phyloP scores from a whole-genome alignment of 2,329 filamentous ascomycete genomes.

The Hypoxylon sp. region DNA sequence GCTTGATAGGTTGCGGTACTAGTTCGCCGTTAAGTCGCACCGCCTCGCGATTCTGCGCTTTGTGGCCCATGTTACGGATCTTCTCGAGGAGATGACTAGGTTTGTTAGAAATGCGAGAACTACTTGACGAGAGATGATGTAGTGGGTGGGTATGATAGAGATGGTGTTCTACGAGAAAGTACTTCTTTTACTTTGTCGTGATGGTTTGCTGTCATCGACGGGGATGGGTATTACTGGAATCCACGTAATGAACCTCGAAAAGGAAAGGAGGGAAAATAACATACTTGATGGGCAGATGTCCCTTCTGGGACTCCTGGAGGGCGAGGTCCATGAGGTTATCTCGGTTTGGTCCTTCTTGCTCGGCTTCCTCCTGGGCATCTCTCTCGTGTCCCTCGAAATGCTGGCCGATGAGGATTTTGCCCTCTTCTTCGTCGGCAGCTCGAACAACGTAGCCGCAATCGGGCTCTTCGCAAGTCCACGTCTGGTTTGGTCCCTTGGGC shows the following conservation, averaged over 20 bases:
- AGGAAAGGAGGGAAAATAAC: conserved; percentile 50
- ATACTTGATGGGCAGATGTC: conserved; percentile 66
- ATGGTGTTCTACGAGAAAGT: too few relatives aligned
- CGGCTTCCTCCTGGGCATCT: conserved; percentile 57
- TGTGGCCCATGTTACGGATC: conserved; percentile 57
- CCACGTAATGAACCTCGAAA: conserved; percentile 45
- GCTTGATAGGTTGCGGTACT: conserved; percentile 57
- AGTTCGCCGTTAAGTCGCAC: conserved; percentile 45
- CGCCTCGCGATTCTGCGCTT: conserved; percentile 46
- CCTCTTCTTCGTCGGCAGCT: conserved; percentile 63
- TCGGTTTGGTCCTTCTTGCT: conserved; percentile 47
- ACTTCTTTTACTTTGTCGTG: too few relatives aligned
- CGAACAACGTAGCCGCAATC: conserved; percentile 72
- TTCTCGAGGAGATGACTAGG: conserved; percentile 66
- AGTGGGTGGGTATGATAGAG: neutral
- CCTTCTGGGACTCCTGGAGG: conserved; percentile 63
- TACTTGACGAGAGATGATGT: too few relatives aligned
- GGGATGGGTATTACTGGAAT: neutral
- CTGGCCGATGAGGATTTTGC: conserved; percentile 63
- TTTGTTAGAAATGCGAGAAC: too few relatives aligned
- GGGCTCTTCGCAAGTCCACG: conserved; percentile 72
- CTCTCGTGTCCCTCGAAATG: conserved; percentile 70
- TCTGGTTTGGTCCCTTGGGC: conserved; percentile 66
- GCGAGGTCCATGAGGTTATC: conserved; percentile 56
- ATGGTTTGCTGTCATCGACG: neutral